Base-by-base conservation (phyloP, 2,329 filamentous ascomycete genomes). In the Cryoendolithus antarcticus region DNA sequence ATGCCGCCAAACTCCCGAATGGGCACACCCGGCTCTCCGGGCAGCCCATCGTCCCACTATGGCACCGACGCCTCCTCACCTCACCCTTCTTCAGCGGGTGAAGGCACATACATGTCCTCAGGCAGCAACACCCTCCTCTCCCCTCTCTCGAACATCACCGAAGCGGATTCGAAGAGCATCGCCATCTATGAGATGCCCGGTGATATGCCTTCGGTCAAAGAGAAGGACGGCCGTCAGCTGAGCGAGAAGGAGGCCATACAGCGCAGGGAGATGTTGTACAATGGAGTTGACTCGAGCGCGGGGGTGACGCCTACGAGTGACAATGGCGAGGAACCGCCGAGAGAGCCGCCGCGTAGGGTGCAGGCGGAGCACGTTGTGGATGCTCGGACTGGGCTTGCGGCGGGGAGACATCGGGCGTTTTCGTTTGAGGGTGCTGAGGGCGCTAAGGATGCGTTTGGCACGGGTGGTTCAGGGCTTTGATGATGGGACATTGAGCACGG, bases 161-260 rank as follows among this genome's bases (percentile, higher is more conserved):
- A 55, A 37, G 54, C 52, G 7, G 52, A 57, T 34, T 49, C 49
- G 34, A 44, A 47, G 30, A 47, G 51, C 30, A 41, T 46, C 9
- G 44, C 47, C 9, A 38, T 70, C 6, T 66, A 59, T 39, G 72
- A 67, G 33, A 74, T 69, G 53, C 67, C 69, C 0, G 73, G 74
- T 2, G 71, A 72, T 7, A 69, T 76, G 54, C 70, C 69, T 10
- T 63, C 65, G 32, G 65, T 67, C 39, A 69, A 67, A 43, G 65
- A 70, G 52, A 66, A 66, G 34, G 66, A 62, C 36, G 65, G 66
- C 24, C 62, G 60, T 11, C 57, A 64, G 42, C 51, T 69, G 29
- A 62, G 59, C 12, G 67, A 70, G 50, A 70, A 70, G 45, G 65
- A 70, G 41, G 61, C 63, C 29, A 61, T 69, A 54, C 54, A 61